These are phyloP conservation scores for Lactifluus rugatus DNA, from an alignment of 768 basidiomycete species.

Conservation along the genomic window DNA sequence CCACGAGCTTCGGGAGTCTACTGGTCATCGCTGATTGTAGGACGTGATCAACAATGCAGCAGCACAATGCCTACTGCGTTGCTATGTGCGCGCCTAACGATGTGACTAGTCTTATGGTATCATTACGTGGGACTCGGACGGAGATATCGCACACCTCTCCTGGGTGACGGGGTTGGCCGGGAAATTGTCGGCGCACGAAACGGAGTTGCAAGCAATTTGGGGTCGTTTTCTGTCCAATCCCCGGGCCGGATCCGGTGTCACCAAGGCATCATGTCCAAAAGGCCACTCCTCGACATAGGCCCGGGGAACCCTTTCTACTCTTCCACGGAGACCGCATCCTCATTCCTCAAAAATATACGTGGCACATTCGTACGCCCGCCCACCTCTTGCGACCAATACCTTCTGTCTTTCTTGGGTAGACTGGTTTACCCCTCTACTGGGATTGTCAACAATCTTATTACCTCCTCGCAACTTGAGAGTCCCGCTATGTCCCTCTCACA, in stretches of 20 bases:
- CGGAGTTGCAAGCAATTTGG: too few relatives aligned
- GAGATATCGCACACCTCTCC: too few relatives aligned
- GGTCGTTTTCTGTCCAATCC: too few relatives aligned
- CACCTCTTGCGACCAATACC: slow-evolving; percentile 14
- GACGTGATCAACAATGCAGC: too few relatives aligned
- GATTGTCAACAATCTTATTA: too few relatives aligned
- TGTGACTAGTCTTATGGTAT: too few relatives aligned
- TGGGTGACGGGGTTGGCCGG: background rate
- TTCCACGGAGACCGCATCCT: background rate
- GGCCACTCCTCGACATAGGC: slow-evolving; percentile 1
- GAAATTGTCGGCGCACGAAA: background rate
- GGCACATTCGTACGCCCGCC: slow-evolving; percentile 4
- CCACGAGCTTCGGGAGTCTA: slow-evolving; percentile 52
- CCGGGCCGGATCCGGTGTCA: too few relatives aligned
- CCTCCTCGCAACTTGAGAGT: background rate
- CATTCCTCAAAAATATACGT: slow-evolving; percentile 4
- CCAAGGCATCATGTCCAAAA: background rate
- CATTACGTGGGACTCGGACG: too few relatives aligned
- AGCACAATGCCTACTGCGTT: too few relatives aligned
- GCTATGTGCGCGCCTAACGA: too few relatives aligned
- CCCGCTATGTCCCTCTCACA: background rate
- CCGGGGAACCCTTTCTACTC: slow-evolving; percentile 13
- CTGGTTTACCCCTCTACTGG: slow-evolving; percentile 8
- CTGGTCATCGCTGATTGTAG: slow-evolving; percentile 24
- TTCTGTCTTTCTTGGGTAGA: slow-evolving; percentile 13